A percentile compares a stretch with the other conserved stretches of the same genome.
These are phyloP conservation scores for Galerina sulciceps DNA, from an alignment of 768 basidiomycete genomes.

Conservation along the genomic window DNA sequence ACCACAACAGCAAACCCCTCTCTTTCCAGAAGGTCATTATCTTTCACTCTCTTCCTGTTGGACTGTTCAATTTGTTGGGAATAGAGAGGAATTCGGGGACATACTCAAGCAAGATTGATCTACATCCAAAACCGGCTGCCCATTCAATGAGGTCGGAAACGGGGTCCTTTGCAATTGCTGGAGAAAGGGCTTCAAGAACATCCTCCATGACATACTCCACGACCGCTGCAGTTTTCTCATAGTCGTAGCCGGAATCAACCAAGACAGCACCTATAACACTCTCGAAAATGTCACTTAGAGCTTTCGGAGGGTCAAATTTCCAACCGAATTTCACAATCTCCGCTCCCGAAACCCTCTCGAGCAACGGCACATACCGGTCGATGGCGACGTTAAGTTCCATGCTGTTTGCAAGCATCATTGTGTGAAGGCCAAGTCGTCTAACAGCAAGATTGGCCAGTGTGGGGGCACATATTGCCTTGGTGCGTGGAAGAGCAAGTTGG, in stretches of 20 bases:
- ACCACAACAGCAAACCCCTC: constrained; percentile 62
- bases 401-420: constrained; percentile 70
- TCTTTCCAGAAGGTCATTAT: constrained; percentile 16
- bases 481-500: constrained; percentile 72
- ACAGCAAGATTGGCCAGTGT: constrained; percentile 75
- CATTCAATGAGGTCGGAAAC: constrained; percentile 74
- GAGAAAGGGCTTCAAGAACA: constrained; percentile 61
- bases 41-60: constrained; percentile 25
- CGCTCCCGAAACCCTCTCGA: constrained; percentile 56
- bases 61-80: background rate
- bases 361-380: constrained; percentile 58
- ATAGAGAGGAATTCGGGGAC: background rate
- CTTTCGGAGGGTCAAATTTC: constrained; percentile 88
- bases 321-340: constrained; percentile 74
- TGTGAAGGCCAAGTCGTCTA: constrained; percentile 67
- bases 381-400: constrained; percentile 71
- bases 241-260: constrained; percentile 77
- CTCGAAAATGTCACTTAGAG: constrained; percentile 83
- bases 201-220: constrained; percentile 70
- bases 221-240: constrained; percentile 66
- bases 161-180: constrained; percentile 69
- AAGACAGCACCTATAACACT: constrained; percentile 84
- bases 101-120: constrained; percentile 35
- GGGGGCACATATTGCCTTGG: constrained; percentile 73
- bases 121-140: constrained; percentile 63